Percentiles rank a stretch among this genome's conserved stretches.
phyloP scores from a whole-genome alignment of 257 asterid species.

The Nicotiana undulata region DNA sequence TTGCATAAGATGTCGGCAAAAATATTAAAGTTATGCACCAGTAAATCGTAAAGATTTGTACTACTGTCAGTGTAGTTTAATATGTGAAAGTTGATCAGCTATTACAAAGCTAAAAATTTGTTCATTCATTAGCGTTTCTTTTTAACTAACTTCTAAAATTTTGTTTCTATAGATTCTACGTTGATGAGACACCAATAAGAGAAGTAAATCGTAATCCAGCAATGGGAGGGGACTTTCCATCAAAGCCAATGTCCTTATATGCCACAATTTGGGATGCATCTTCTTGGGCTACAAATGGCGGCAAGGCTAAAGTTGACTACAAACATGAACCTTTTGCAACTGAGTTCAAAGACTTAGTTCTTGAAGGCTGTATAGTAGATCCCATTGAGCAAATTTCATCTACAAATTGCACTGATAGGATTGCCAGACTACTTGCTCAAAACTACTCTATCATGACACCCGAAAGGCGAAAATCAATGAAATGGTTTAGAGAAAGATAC shows the following conservation, averaged over 20 bases:
- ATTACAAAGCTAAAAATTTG: neutral
- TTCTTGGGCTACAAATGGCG: slow-evolving; percentile 89
- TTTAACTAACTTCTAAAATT: neutral
- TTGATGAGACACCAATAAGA: slow-evolving; percentile 74
- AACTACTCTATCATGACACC: slow-evolving; percentile 36
- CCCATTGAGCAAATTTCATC: slow-evolving; percentile 67
- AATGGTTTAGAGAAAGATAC: slow-evolving; percentile 47
- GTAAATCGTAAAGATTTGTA: no score
- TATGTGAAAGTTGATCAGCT: no score
- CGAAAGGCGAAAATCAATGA: slow-evolving; percentile 42
- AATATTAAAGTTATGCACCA: no score
- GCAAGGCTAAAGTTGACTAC: slow-evolving; percentile 70
- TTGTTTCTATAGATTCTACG: slow-evolving; percentile 51
- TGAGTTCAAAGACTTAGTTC: slow-evolving; percentile 56
- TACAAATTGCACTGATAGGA: slow-evolving; percentile 52
- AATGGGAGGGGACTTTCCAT: slow-evolving; percentile 78
- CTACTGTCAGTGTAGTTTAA: no score
- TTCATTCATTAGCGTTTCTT: neutral
- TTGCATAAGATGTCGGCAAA: neutral
- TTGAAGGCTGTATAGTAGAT: slow-evolving; percentile 73
- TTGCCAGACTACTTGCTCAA: slow-evolving; percentile 17
- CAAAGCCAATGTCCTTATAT: slow-evolving; percentile 87
- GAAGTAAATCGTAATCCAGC: slow-evolving; percentile 35
- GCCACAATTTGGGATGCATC: slow-evolving; percentile 99
- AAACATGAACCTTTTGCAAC: slow-evolving; percentile 60